Percentiles rank a stretch among this genome's conserved stretches.
phyloP scores from a whole-genome alignment of 83 land plant species.

The Thuja plicata region DNA sequence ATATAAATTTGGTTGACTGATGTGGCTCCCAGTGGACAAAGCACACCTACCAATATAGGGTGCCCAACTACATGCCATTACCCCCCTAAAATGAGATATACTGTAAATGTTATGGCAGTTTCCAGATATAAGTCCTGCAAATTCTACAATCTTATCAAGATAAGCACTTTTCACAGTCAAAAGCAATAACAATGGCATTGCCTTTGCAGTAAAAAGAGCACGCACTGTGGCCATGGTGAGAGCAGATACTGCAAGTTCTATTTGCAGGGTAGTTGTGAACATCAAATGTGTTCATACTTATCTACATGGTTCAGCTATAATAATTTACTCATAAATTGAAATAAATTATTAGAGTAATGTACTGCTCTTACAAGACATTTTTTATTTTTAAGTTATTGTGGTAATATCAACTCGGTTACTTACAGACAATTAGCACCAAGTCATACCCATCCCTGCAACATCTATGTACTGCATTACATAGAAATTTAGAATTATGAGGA shows the following conservation, averaged over 20 bases:
- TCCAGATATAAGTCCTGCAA: neutral
- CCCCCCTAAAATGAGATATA: neutral
- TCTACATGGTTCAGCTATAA: neutral
- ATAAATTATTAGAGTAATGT: too few relatives aligned
- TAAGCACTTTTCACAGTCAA: neutral
- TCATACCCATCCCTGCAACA: too few relatives aligned
- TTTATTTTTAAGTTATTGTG: neutral
- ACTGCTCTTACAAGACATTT: too few relatives aligned
- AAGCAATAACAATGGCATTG: neutral
- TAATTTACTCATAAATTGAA: neutral
- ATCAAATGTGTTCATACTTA: neutral
- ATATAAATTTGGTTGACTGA: too few relatives aligned
- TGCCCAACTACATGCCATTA: too few relatives aligned
- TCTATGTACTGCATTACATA: too few relatives aligned
- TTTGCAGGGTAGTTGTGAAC: neutral
- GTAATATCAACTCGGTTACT: too few relatives aligned
- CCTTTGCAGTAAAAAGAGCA: neutral
- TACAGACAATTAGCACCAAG: too few relatives aligned
- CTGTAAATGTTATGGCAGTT: neutral
- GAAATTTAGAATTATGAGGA: too few relatives aligned
- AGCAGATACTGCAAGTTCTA: neutral
- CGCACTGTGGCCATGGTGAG: neutral
- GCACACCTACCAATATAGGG: too few relatives aligned
- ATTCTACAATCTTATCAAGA: neutral
- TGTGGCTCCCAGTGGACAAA: too few relatives aligned